phyloP scores from a whole-genome alignment of 2,329 filamentous ascomycete species.

The Podosphaera fusca region DNA sequence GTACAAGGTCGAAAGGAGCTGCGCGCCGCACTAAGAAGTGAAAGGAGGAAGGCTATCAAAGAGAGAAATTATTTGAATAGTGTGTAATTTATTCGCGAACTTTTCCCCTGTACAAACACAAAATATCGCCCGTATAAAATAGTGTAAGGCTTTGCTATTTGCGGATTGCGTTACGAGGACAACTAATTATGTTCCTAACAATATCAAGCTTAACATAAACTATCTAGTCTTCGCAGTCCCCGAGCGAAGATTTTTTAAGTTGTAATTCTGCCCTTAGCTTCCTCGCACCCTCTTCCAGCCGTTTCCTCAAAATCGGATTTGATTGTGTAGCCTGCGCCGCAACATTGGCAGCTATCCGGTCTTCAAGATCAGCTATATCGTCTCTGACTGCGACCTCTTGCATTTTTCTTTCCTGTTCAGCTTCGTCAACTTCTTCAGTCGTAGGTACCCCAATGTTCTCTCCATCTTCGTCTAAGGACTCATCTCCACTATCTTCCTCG shows the following conservation, averaged over 20 bases:
- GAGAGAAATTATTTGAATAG: slow-evolving; percentile 68
- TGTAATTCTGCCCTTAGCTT: slow-evolving; percentile 28
- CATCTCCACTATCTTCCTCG: slow-evolving; percentile 17
- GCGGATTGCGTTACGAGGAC: too few relatives aligned
- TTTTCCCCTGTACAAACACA: neutral
- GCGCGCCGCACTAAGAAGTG: slow-evolving; percentile 47
- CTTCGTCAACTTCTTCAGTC: slow-evolving; percentile 25
- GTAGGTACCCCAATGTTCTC: slow-evolving; percentile 20
- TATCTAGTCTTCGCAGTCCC: slow-evolving; percentile 11
- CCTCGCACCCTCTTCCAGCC: slow-evolving; percentile 24
- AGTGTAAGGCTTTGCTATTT: too few relatives aligned
- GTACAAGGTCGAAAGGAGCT: slow-evolving; percentile 33
- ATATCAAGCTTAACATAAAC: neutral
- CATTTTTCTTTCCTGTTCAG: slow-evolving; percentile 24
- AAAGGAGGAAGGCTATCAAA: slow-evolving; percentile 57
- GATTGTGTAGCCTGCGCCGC: slow-evolving; percentile 10
- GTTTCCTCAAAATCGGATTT: slow-evolving; percentile 25
- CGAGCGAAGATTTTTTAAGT: slow-evolving; percentile 24
- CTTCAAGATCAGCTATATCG: slow-evolving; percentile 31
- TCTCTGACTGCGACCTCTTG: slow-evolving; percentile 24
- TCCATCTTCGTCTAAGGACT: slow-evolving; percentile 23
- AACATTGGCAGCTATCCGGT: slow-evolving; percentile 18
- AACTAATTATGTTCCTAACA: too few relatives aligned
- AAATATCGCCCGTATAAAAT: too few relatives aligned
- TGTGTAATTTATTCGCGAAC: slow-evolving; percentile 23